A percentile compares a stretch with the other conserved stretches of the same genome.
Evolutionary conservation across 2,329 filamentous ascomycete species (phyloP).

Genomic region (Lasiodiplodia citricola): DNA sequence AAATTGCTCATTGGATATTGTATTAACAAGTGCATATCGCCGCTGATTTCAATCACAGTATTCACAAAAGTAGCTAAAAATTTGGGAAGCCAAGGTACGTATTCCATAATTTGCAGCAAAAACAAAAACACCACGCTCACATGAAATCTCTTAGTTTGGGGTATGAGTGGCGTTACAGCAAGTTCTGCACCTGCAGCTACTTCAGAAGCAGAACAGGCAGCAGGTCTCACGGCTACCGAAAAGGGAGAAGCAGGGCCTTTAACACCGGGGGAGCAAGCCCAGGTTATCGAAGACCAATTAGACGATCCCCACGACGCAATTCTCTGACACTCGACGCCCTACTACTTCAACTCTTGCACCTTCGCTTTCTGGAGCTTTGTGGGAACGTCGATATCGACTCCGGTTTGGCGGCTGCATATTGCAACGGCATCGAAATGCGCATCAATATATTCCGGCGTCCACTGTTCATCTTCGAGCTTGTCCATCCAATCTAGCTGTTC

Average conservation of each 20-base stretch:
- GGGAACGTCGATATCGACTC: conserved; percentile 50
- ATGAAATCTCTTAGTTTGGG: conserved; percentile 2
- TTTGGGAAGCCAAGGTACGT: conserved; percentile 31
- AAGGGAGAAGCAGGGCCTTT: background rate
- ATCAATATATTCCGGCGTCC: conserved; percentile 45
- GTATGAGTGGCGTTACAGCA: conserved; percentile 19
- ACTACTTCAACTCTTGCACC: conserved; percentile 37
- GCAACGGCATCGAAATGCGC: conserved; percentile 52
- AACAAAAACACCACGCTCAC: background rate
- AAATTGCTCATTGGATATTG: conserved; percentile 32
- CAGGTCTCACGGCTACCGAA: background rate
- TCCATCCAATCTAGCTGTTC: conserved; percentile 49
- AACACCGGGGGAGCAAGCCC: background rate
- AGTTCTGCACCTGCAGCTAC: conserved; percentile 17
- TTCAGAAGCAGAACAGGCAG: conserved; percentile 21
- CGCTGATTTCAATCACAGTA: conserved; percentile 31
- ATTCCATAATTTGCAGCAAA: background rate
- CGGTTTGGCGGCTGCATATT: conserved; percentile 51
- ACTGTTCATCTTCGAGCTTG: conserved; percentile 48
- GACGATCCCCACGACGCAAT: conserved; percentile 2
- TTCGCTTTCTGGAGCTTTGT: conserved; percentile 39
- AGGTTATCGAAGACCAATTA: background rate
- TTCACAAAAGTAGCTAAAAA: conserved; percentile 34
- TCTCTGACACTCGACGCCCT: background rate
- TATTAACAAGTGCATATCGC: conserved; percentile 32